Percentiles rank a stretch among this genome's conserved stretches.
phyloP scores from a whole-genome alignment of 1,284 basidiomycete genomes.

The Marasmius oreades region DNA sequence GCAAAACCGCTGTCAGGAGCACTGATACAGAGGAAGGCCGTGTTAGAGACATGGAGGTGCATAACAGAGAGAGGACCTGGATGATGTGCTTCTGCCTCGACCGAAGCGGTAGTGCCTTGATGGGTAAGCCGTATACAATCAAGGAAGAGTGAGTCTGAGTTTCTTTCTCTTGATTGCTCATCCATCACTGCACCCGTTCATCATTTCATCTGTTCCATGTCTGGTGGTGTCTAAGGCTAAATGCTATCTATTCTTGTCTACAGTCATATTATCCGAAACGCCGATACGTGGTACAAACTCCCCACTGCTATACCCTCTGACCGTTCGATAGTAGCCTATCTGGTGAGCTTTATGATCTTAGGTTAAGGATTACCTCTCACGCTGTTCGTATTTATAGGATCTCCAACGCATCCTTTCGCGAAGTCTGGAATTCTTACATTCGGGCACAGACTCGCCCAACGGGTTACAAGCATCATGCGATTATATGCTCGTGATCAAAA shows the following conservation, averaged over 20 bases:
- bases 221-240: too few species aligned
- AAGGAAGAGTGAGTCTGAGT: constrained; percentile 83
- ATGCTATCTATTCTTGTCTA: constrained; percentile 5
- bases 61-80: constrained; percentile 95
- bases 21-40: constrained; percentile 74
- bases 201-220: too few species aligned
- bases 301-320: constrained; percentile 63
- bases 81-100: constrained; percentile 89
- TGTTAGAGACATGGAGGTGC: constrained; percentile 76
- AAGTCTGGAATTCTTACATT: constrained; percentile 88
- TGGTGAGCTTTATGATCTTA: constrained; percentile 42
- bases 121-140: constrained; percentile 87
- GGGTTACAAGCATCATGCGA: constrained; percentile 88
- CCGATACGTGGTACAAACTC: constrained; percentile 66
- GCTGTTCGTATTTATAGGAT: constrained; percentile 47
- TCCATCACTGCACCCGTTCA: not conserved
- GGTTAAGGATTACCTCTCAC: constrained; percentile 3
- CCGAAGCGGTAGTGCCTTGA: constrained; percentile 87
- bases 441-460: constrained; percentile 75
- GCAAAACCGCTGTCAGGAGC: constrained; percentile 72
- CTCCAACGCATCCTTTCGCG: constrained; percentile 86
- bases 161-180: constrained; percentile 11
- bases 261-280: constrained; percentile 87
- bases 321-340: constrained; percentile 61
- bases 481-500: constrained; percentile 79